A percentile compares a stretch with the other conserved stretches of the same genome.
These are phyloP conservation scores for Fusarium solani-melongenae DNA, from an alignment of 2,329 filamentous ascomycete species.

Conservation along the genomic window DNA sequence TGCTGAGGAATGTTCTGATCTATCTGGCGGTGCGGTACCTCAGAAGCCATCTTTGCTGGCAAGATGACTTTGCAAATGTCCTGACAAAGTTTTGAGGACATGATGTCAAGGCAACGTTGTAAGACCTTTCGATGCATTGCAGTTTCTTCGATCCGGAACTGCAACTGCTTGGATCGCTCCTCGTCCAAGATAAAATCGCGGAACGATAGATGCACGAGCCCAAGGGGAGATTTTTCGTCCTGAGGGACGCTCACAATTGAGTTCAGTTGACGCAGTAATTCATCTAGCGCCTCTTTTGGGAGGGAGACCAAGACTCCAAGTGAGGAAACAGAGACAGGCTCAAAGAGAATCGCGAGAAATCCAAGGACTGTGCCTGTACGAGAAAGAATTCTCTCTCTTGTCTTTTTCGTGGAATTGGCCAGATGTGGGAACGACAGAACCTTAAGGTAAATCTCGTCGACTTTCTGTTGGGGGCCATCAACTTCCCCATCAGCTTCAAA, in stretches of 20 bases:
- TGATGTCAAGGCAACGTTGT: neutral
- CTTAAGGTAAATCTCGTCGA: conserved; percentile 15
- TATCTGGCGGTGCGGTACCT: neutral
- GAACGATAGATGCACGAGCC: conserved; percentile 7
- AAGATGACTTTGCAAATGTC: neutral
- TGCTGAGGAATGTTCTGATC: neutral
- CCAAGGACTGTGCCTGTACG: neutral
- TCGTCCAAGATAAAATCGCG: conserved; percentile 9
- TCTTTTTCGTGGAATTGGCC: neutral
- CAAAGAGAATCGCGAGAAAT: neutral
- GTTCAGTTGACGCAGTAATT: neutral
- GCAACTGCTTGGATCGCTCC: neutral
- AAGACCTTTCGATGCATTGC: neutral
- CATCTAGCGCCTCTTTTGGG: neutral
- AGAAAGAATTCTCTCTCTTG: neutral
- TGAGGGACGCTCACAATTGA: neutral
- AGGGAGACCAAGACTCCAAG: neutral
- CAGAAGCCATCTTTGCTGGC: neutral
- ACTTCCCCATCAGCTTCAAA: conserved; percentile 59
- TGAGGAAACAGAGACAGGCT: neutral
- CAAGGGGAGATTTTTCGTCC: neutral
- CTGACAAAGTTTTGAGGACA: neutral
- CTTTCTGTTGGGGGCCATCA: neutral
- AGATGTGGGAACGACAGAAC: conserved; percentile 1
- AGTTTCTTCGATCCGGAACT: neutral